Evolutionary conservation across 2,329 filamentous ascomycete genomes (phyloP), one percentile per base, ranked within the genome.

Genomic region (Cadophora luteo-olivacea): DNA sequence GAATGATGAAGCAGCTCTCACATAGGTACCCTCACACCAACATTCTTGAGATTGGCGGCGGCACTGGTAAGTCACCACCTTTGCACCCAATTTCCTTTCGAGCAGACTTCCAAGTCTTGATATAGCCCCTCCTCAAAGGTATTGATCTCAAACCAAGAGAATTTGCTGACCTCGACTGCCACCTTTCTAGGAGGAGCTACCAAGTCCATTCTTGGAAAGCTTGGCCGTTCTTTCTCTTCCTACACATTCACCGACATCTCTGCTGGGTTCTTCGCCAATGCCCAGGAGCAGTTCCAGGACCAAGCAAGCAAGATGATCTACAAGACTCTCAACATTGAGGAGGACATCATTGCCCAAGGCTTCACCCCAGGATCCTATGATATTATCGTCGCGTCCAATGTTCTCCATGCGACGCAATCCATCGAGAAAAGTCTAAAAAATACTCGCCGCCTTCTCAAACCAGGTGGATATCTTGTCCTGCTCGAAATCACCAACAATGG

Each of bases 401-500:
- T 81, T 1, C 69, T 85, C 0, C 80, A 83, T 64, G 80, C 81
- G 0, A 83, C 81, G 0, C 9, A 22, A 0, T 36, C 57, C 66
- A 57, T 79, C 68, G 70, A 65, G 51, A 41, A 73, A 55, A 78
- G 72, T 36, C 69, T 78, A 24, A 29, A 38, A 4, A 79, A 83
- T 63, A 70, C 79, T 0, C 78, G 82, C 0, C 69, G 69, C 0
- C 70, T 84, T 0, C 73, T 84, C 0, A 81, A 79, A 22, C 81
- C 84, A 0, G 82, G 80, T 0, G 85, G 84, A 0, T 80, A 81
- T 45, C 74, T 87, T 0, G 36, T 86, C 0, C 57, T 85, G 0
- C 66, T 81, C 4, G 84, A 87, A 68, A 69, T 81, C 1, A 77
- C 75, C 16, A 48, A 61, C 58, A 45, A 41, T 41, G 61, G 71